These are phyloP conservation scores for Chaetomium fimeti DNA, from an alignment of 495 filamentous ascomycete species.

Conservation along the genomic window DNA sequence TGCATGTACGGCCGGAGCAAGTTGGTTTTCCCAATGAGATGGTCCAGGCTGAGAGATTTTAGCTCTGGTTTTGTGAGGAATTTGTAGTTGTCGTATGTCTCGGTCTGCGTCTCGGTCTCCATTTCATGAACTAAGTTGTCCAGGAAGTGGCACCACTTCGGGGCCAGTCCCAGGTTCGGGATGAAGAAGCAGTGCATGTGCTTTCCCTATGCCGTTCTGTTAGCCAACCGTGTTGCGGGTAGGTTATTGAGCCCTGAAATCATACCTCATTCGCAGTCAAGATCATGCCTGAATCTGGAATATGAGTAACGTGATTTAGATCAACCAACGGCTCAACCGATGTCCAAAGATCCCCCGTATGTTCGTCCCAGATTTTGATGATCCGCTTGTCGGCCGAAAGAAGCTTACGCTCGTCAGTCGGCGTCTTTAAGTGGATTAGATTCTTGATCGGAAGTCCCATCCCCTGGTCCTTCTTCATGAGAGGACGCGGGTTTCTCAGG, in stretches of 20 bases:
- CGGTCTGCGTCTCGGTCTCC: slow-evolving; percentile 69
- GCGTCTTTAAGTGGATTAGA: slow-evolving; percentile 77
- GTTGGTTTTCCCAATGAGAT: slow-evolving; percentile 82
- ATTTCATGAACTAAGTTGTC: slow-evolving; percentile 98
- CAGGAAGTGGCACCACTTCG: slow-evolving; percentile 93
- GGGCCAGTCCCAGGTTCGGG: slow-evolving; percentile 80
- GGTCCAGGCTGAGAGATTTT: slow-evolving; percentile 73
- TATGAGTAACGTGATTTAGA: slow-evolving; percentile 86
- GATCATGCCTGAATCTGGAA: slow-evolving; percentile 84
- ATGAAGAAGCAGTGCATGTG: slow-evolving; percentile 89
- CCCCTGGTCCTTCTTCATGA: slow-evolving; percentile 90
- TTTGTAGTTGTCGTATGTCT: slow-evolving; percentile 97
- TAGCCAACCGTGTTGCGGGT: background rate
- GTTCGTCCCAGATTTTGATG: slow-evolving; percentile 93
- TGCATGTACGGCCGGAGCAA: slow-evolving; percentile 95
- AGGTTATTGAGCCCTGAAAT: slow-evolving; percentile 44
- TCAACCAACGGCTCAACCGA: slow-evolving; percentile 94
- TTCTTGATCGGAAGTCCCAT: slow-evolving; percentile 93
- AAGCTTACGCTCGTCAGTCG: slow-evolving; percentile 80
- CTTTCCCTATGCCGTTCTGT: slow-evolving; percentile 28
- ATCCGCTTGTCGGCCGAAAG: slow-evolving; percentile 90
- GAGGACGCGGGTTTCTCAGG: slow-evolving; percentile 78
- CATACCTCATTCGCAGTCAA: slow-evolving; percentile 93
- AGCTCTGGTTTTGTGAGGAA: slow-evolving; percentile 88
- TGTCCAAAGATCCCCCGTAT: slow-evolving; percentile 81